These are phyloP conservation scores for Trichosporon faecale DNA, from an alignment of 1,284 basidiomycete species.

Conservation along the genomic window DNA sequence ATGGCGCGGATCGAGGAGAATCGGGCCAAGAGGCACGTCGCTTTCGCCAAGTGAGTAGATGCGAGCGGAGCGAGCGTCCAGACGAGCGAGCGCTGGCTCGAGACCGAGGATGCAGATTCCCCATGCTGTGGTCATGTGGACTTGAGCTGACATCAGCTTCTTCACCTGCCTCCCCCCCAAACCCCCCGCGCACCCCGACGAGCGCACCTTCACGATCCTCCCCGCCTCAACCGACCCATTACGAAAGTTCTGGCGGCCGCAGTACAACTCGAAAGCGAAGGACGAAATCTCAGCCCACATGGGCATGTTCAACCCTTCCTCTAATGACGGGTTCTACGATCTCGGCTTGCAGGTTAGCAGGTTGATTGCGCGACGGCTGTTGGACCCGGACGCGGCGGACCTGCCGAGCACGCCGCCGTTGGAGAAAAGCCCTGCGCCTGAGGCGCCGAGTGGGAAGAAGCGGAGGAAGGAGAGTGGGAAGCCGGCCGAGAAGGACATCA, in stretches of 20 bases:
- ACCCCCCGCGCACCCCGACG: conserved; percentile 54
- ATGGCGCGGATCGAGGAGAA: conserved; percentile 63
- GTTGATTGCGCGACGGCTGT: conserved; percentile 39
- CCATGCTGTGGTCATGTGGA: too few relatives aligned
- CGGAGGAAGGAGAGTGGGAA: neutral
- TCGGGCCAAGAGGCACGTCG: conserved; percentile 56
- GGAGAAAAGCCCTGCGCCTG: neutral
- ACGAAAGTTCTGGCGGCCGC: conserved; percentile 61
- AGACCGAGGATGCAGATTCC: too few relatives aligned
- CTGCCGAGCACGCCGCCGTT: neutral
- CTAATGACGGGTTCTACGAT: conserved; percentile 87
- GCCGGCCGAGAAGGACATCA: neutral
- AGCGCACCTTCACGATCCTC: conserved; percentile 71
- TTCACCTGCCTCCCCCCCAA: conserved; percentile 69
- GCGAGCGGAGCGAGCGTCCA: conserved; percentile 18
- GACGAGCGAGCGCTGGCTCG: too few relatives aligned
- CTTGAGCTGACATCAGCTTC: conserved; percentile 57
- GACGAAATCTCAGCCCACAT: conserved; percentile 86
- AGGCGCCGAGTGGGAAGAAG: neutral
- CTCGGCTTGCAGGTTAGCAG: conserved; percentile 66
- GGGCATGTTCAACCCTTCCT: conserved; percentile 76
- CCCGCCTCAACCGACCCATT: conserved; percentile 60
- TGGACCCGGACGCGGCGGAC: conserved; percentile 40
- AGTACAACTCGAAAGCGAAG: conserved; percentile 63
- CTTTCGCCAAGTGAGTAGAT: conserved; percentile 68